Evolutionary conservation across 805 yeast species (phyloP).

Genomic region (Saturnispora ahearnii): DNA sequence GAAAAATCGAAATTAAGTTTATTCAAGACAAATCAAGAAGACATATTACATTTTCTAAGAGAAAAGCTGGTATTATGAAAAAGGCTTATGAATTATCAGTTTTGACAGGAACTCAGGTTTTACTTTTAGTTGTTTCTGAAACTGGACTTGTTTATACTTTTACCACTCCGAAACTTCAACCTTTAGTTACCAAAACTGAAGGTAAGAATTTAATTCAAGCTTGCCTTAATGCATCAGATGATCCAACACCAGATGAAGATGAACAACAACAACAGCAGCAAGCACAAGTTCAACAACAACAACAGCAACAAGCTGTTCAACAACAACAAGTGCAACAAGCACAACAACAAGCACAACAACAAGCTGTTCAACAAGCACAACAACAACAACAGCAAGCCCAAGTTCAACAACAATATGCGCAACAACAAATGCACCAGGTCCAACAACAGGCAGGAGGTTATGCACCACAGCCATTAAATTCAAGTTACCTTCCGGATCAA

Average conservation of each 20-base stretch:
- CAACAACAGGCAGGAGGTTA: conserved; percentile 7
- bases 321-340: conserved; percentile 12
- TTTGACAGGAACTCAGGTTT: conserved; percentile 94
- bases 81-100: conserved; percentile 98
- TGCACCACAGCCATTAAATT: conserved; percentile 1
- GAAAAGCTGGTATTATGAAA: conserved; percentile 99
- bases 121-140: conserved; percentile 89
- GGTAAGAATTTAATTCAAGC: conserved; percentile 96
- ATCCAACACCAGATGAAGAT: conserved; percentile 52
- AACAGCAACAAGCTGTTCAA: conserved; percentile 22
- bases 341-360: conserved; percentile 19
- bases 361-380: conserved; percentile 20
- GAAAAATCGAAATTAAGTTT: conserved; percentile 95
- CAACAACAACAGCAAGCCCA: conserved; percentile 21
- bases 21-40: conserved; percentile 97
- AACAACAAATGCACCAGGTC: conserved; percentile 21
- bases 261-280: conserved; percentile 29
- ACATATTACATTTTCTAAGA: conserved; percentile 94
- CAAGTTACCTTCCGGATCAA: conserved; percentile 7
- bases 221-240: conserved; percentile 95
- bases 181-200: conserved; percentile 93
- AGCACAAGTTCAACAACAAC: conserved; percentile 26
- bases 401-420: conserved; percentile 17
- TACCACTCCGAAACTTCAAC: conserved; percentile 98
- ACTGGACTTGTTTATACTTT: conserved; percentile 98